Evolutionary conservation across 345 rosid species (phyloP).

Genomic region (Sonneratia alba): DNA sequence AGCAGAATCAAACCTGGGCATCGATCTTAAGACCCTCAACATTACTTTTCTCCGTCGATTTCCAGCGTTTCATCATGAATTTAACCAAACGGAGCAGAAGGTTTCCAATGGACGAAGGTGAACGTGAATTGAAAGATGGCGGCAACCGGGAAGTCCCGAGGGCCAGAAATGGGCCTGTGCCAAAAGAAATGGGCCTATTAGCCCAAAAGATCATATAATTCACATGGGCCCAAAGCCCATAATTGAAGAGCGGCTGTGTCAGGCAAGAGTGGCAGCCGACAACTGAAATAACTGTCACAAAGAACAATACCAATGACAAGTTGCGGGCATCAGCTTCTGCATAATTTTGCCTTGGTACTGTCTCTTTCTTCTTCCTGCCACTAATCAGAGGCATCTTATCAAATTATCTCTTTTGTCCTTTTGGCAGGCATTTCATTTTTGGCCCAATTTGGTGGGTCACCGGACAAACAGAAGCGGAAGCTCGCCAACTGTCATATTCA

Average conservation of each 20-base stretch:
- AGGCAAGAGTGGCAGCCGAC: background rate
- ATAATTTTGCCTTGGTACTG: constrained; percentile 1
- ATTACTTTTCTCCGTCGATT: background rate
- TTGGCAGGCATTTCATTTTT: background rate
- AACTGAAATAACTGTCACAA: constrained; percentile 9
- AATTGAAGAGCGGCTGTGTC: no score
- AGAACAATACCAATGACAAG: background rate
- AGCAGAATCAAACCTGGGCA: background rate
- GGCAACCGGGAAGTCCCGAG: background rate
- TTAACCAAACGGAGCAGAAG: background rate
- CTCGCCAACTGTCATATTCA: constrained; percentile 6
- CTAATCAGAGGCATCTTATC: background rate
- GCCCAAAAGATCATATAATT: background rate
- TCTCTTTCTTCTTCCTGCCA: background rate
- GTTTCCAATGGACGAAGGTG: background rate
- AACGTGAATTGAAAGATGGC: background rate
- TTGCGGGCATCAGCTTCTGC: constrained; percentile 5
- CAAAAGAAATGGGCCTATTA: background rate
- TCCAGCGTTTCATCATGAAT: constrained; percentile 1
- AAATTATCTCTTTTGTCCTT: background rate
- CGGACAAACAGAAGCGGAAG: constrained; percentile 13
- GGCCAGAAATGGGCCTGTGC: background rate
- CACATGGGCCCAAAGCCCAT: background rate
- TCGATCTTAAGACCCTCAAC: background rate
- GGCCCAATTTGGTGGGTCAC: constrained; percentile 11